Evolutionary conservation across 1,284 basidiomycete species (phyloP).

Genomic region (Calocybe gambosa): DNA sequence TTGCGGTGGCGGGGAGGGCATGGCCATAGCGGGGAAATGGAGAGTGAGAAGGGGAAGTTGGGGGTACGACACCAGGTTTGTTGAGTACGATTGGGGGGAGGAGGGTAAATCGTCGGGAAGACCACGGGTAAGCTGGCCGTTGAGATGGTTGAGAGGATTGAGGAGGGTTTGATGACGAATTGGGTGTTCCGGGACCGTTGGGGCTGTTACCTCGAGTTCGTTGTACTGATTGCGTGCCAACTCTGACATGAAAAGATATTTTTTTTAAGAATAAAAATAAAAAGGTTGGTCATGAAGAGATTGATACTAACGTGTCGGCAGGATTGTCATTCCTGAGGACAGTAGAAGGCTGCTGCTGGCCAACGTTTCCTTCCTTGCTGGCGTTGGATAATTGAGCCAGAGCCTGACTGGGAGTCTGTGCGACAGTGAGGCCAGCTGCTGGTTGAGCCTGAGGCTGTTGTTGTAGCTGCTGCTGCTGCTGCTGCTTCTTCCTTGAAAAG

Average conservation of each 20-base stretch:
- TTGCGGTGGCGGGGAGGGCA: conserved; percentile 84
- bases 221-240: conserved; percentile 1
- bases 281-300: not conserved
- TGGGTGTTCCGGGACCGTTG: conserved; percentile 14
- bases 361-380: conserved; percentile 24
- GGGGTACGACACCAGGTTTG: conserved; percentile 54
- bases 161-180: conserved; percentile 17
- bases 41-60: conserved; percentile 62
- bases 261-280: no score
- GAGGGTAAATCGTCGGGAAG: conserved; percentile 60
- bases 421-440: conserved; percentile 42
- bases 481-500: conserved; percentile 79
- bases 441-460: conserved; percentile 26
- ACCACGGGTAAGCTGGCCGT: conserved; percentile 76
- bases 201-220: conserved; percentile 23
- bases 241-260: conserved; percentile 1
- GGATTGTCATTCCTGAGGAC: not conserved
- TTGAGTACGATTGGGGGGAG: conserved; percentile 58
- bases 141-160: conserved; percentile 30
- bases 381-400: conserved; percentile 49
- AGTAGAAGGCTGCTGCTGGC: conserved; percentile 21
- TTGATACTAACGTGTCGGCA: not conserved
- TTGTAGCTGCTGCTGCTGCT: conserved; percentile 26
- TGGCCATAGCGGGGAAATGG: conserved; percentile 99
- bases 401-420: conserved; percentile 59